These are phyloP conservation scores for Fusarium oligoseptatum DNA, from an alignment of 2,329 filamentous ascomycete genomes.

Conservation along the genomic window DNA sequence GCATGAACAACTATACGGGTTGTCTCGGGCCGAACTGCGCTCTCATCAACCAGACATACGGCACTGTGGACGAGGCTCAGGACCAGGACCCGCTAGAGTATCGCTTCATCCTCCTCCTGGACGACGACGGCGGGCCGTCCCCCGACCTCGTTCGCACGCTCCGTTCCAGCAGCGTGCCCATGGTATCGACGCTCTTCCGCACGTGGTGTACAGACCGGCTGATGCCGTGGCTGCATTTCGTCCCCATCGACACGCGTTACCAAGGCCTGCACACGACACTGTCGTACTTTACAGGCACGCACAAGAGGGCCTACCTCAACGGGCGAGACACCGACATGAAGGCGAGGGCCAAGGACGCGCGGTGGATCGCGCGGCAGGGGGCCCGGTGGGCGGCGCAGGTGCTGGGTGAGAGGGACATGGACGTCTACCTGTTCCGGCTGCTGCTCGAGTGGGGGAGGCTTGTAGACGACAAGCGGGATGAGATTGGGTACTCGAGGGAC, in stretches of 20 bases:
- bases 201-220: slow-evolving; percentile 85
- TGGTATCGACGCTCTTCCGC: slow-evolving; percentile 79
- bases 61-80: slow-evolving; percentile 53
- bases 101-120: slow-evolving; percentile 79
- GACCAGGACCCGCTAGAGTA: slow-evolving; percentile 70
- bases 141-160: slow-evolving; percentile 71
- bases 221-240: slow-evolving; percentile 83
- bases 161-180: slow-evolving; percentile 74
- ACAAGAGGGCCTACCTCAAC: slow-evolving; percentile 56
- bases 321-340: slow-evolving; percentile 62
- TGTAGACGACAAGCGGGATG: slow-evolving; percentile 71
- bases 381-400: slow-evolving; percentile 74
- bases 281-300: slow-evolving; percentile 78
- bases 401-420: slow-evolving; percentile 79
- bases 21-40: slow-evolving; percentile 63
- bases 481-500: slow-evolving; percentile 54
- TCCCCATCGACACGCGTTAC: slow-evolving; percentile 80
- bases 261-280: slow-evolving; percentile 81
- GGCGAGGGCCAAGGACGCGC: slow-evolving; percentile 64
- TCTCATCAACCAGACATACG: slow-evolving; percentile 49
- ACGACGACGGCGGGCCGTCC: slow-evolving; percentile 77
- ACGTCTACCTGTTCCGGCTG: slow-evolving; percentile 83
- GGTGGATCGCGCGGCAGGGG: slow-evolving; percentile 76
- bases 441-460: slow-evolving; percentile 82
- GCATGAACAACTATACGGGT: slow-evolving; percentile 69